A percentile compares a stretch with the other conserved stretches of the same genome.
phyloP scores from a whole-genome alignment of 2,329 filamentous ascomycete species.

The Ophiostoma himal-ulmi region DNA sequence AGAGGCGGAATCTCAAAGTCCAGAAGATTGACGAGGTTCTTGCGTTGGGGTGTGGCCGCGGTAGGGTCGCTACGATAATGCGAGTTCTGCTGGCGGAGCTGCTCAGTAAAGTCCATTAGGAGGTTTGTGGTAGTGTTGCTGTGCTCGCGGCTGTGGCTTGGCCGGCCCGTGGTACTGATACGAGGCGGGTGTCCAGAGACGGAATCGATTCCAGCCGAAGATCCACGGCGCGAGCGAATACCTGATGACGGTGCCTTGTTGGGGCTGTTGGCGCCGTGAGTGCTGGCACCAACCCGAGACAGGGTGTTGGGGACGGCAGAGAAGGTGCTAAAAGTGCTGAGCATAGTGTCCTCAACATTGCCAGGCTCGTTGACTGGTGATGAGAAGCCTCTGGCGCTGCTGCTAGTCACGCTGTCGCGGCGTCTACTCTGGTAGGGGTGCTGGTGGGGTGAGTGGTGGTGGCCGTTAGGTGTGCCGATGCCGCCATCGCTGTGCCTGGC shows the following conservation, averaged over 20 bases:
- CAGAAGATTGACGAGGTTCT: conserved; percentile 61
- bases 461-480: background rate
- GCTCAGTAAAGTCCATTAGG: conserved; percentile 82
- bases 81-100: conserved; percentile 43
- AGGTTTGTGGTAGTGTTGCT: conserved; percentile 69
- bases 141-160: conserved; percentile 37
- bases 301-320: conserved; percentile 71
- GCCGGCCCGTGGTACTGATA: conserved; percentile 31
- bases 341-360: conserved; percentile 62
- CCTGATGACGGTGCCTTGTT: conserved; percentile 38
- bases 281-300: background rate
- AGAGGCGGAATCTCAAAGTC: conserved; percentile 93
- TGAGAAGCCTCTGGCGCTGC: conserved; percentile 3
- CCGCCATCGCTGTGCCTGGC: conserved; percentile 25
- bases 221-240: conserved; percentile 27
- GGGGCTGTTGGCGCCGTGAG: conserved; percentile 51
- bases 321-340: conserved; percentile 83
- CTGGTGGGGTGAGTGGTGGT: conserved; percentile 26
- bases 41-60: conserved; percentile 41
- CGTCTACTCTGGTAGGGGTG: conserved; percentile 32
- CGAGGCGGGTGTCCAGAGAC: conserved; percentile 9
- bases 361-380: conserved; percentile 35
- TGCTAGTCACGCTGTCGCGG: conserved; percentile 5
- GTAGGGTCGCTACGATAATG: conserved; percentile 34
- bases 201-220: background rate